phyloP scores from a whole-genome alignment of 768 basidiomycete species.

The Rhizopogon vesiculosus region DNA sequence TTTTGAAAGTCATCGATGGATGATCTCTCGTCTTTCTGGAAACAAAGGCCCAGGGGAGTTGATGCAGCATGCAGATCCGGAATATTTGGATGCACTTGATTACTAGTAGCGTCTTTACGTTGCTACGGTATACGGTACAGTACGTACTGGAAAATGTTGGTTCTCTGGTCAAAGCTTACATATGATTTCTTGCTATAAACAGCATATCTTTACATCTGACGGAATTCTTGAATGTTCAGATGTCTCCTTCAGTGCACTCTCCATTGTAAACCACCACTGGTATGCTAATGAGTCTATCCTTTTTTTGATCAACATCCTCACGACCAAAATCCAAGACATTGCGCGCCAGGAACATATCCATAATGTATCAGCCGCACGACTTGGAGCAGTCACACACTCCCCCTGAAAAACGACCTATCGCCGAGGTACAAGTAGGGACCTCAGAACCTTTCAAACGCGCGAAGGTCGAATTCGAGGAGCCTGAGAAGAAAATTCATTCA shows the following conservation, averaged over 20 bases:
- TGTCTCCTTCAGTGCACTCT: neutral
- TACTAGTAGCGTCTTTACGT: no score
- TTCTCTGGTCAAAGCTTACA: neutral
- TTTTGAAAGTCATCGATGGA: no score
- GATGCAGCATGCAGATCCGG: no score
- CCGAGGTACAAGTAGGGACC: neutral
- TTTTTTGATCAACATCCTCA: neutral
- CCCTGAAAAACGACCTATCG: slow-evolving; percentile 7
- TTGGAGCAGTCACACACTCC: neutral
- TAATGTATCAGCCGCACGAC: slow-evolving; percentile 3
- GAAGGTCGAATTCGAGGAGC: slow-evolving; percentile 5
- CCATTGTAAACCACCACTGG: neutral
- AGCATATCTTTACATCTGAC: neutral
- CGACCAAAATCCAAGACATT: neutral
- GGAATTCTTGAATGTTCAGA: slow-evolving; percentile 7
- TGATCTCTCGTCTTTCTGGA: no score
- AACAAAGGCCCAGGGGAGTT: no score
- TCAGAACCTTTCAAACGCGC: slow-evolving; percentile 8
- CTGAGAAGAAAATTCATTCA: neutral
- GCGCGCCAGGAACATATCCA: neutral
- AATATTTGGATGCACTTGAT: no score
- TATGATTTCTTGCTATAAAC: neutral
- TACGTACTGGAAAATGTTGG: no score
- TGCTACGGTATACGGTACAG: no score
- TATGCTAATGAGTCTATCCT: neutral